phyloP scores from a whole-genome alignment of 192 early-diverging fungal species.

The Backusella circina region DNA sequence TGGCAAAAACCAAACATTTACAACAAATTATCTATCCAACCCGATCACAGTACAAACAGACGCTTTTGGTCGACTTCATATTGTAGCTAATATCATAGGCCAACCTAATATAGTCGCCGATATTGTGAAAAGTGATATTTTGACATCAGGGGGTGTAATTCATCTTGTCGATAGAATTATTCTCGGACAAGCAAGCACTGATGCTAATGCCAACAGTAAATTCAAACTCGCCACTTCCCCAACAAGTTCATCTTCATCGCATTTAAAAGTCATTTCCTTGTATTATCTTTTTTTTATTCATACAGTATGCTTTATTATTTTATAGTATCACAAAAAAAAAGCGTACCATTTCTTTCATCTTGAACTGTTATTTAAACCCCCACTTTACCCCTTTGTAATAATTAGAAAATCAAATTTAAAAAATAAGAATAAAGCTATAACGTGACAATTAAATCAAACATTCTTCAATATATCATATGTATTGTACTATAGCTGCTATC shows the following conservation, averaged over 20 bases:
- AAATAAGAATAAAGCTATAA: not conserved
- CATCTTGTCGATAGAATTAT: conserved; percentile 7
- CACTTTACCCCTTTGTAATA: not conserved
- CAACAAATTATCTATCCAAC: not conserved
- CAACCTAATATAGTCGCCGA: not conserved
- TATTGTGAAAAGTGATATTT: conserved; percentile 9
- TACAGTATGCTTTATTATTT: not conserved
- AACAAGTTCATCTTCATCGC: not conserved
- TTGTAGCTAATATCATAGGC: not conserved
- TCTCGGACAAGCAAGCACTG: not conserved
- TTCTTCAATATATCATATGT: not conserved
- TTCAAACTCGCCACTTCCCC: not conserved
- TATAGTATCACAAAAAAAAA: not conserved
- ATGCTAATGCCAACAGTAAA: not conserved
- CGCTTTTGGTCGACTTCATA: not conserved
- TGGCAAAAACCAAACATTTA: not conserved
- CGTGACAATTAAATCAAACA: not conserved
- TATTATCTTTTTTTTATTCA: not conserved
- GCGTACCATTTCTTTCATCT: not conserved
- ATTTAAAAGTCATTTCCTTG: not conserved
- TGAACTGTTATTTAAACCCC: not conserved
- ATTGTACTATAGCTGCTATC: too few relatives aligned
- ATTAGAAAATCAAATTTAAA: not conserved
- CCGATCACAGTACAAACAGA: not conserved
- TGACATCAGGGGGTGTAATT: conserved; percentile 14